Evolutionary conservation across 371 early-diverging fungal genomes (phyloP).

Genomic region (Mortierella sp.): DNA sequence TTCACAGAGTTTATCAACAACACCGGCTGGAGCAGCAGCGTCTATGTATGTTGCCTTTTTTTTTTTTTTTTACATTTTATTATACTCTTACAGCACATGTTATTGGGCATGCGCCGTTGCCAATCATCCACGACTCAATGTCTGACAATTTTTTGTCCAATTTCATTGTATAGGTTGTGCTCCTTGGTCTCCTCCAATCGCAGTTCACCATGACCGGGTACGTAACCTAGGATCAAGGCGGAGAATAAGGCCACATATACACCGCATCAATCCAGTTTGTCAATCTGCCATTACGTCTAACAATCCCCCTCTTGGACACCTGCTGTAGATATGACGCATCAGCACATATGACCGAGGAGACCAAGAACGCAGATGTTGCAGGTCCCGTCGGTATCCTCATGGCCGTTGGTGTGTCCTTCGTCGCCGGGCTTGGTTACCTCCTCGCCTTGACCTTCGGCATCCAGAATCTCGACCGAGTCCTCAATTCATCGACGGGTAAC

Average conservation of each 20-base stretch:
- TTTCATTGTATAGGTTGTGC: constrained; percentile 37
- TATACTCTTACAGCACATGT: too few species aligned
- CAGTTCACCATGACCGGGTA: constrained; percentile 62
- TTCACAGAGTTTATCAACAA: constrained; percentile 59
- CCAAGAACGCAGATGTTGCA: constrained; percentile 65
- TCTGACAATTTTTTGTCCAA: background rate
- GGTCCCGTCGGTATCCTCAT: constrained; percentile 75
- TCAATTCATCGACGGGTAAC: constrained; percentile 56
- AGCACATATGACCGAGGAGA: constrained; percentile 84
- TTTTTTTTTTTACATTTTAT: too few species aligned
- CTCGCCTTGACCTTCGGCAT: constrained; percentile 57
- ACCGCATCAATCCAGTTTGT: too few species aligned
- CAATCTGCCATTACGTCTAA: too few species aligned
- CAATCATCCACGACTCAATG: background rate
- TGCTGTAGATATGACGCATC: too few species aligned
- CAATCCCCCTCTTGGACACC: too few species aligned
- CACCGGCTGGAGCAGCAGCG: constrained; percentile 58
- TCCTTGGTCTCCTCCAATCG: constrained; percentile 61
- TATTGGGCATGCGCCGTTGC: too few species aligned
- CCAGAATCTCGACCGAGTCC: constrained; percentile 60
- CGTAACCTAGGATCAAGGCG: too few species aligned
- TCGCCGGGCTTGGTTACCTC: constrained; percentile 58
- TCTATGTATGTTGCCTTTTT: constrained; percentile 53
- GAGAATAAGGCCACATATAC: too few species aligned
- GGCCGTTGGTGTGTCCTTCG: constrained; percentile 59